Evolutionary conservation across 305 asterid genomes (phyloP).

Genomic region (Plantago coronopus): DNA sequence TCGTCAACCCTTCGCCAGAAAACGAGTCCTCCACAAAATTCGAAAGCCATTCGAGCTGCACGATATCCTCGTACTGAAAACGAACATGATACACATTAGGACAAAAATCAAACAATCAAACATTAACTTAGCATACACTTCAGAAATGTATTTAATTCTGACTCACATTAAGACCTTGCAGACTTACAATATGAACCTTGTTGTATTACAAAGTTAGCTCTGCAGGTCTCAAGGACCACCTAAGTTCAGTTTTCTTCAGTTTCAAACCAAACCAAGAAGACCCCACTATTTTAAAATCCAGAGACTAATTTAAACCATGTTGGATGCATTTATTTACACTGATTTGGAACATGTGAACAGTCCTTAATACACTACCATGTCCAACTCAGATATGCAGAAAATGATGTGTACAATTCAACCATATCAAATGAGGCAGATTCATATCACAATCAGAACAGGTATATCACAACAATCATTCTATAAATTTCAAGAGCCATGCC

Average conservation of each 20-base stretch:
- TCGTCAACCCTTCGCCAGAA: slow-evolving; percentile 55
- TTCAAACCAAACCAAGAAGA: too few relatives aligned
- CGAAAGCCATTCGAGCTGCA: slow-evolving; percentile 90
- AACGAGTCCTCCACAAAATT: slow-evolving; percentile 82
- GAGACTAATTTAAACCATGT: too few relatives aligned
- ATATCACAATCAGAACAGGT: slow-evolving; percentile 12
- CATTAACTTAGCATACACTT: background rate
- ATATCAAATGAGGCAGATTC: slow-evolving; percentile 4
- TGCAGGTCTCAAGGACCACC: too few relatives aligned
- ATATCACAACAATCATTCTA: slow-evolving; percentile 4
- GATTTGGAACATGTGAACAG: too few relatives aligned
- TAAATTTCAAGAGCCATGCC: background rate
- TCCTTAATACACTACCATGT: background rate
- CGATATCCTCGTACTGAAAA: slow-evolving; percentile 78
- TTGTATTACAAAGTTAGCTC: too few relatives aligned
- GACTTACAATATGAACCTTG: background rate
- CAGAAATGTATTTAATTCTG: too few relatives aligned
- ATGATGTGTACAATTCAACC: background rate
- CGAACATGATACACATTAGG: slow-evolving; percentile 9
- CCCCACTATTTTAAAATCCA: too few relatives aligned
- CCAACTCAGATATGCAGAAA: slow-evolving; percentile 8
- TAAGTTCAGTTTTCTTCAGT: too few relatives aligned
- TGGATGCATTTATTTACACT: too few relatives aligned
- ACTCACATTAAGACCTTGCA: background rate
- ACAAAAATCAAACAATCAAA: background rate